phyloP scores from a whole-genome alignment of 257 asterid genomes.

The Lycium ferocissimum region DNA sequence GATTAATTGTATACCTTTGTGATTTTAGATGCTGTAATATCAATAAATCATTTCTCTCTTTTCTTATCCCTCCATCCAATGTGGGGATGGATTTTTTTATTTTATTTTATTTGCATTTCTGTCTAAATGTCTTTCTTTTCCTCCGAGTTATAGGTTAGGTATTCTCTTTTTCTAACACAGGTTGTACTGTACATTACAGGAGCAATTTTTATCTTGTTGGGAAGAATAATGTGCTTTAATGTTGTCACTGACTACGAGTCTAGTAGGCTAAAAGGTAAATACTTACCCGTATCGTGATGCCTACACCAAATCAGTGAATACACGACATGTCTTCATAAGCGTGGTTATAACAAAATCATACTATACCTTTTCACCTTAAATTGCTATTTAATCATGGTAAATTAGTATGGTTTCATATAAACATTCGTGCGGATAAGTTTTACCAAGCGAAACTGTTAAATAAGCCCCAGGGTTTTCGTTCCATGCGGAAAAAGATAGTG shows the following conservation, averaged over 20 bases:
- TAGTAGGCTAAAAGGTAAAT: background rate
- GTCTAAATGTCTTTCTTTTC: background rate
- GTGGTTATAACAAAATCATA: too few relatives aligned
- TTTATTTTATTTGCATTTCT: background rate
- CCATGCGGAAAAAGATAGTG: background rate
- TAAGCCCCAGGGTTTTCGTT: background rate
- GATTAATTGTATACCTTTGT: background rate
- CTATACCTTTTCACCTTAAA: too few relatives aligned
- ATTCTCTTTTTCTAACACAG: background rate
- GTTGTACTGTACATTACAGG: too few relatives aligned
- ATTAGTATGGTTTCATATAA: too few relatives aligned
- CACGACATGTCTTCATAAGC: too few relatives aligned
- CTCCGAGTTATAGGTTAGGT: background rate
- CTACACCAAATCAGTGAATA: too few relatives aligned
- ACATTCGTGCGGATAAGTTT: too few relatives aligned
- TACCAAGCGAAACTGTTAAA: background rate
- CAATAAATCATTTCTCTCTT: background rate
- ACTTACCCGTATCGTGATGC: too few relatives aligned
- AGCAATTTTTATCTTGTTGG: too few relatives aligned
- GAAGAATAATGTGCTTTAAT: background rate
- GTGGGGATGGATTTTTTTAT: background rate
- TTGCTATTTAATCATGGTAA: too few relatives aligned
- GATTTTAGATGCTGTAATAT: conserved; percentile 3
- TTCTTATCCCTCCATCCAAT: background rate
- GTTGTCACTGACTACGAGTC: background rate